phyloP scores from a whole-genome alignment of 352 stramenopile genomes.

The Elongisporangium prolatum region DNA sequence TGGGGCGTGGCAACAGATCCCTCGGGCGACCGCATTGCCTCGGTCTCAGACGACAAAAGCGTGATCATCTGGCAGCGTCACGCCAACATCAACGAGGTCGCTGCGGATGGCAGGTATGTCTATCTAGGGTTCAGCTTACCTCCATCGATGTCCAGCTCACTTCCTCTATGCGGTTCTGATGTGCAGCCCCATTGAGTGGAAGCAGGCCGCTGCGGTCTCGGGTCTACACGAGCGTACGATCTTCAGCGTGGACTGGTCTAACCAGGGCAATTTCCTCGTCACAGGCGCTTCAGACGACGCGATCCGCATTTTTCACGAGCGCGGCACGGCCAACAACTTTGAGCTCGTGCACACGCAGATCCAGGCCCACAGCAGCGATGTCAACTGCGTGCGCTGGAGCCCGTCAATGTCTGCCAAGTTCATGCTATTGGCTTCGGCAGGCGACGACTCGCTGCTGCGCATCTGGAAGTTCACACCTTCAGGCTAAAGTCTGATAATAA shows the following conservation, averaged over 20 bases:
- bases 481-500: background rate
- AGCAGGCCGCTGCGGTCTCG: conserved; percentile 70
- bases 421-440: conserved; percentile 60
- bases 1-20: conserved; percentile 89
- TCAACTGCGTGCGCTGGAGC: conserved; percentile 83
- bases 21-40: conserved; percentile 76
- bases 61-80: conserved; percentile 93
- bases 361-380: conserved; percentile 62
- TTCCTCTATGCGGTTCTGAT: background rate
- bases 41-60: conserved; percentile 88
- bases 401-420: conserved; percentile 25
- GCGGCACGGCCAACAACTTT: conserved; percentile 26
- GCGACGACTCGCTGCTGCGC: conserved; percentile 57
- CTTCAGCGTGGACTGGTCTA: conserved; percentile 92
- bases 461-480: conserved; percentile 57
- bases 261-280: conserved; percentile 80
- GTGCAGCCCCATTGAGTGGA: conserved; percentile 76
- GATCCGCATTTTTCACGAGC: conserved; percentile 79
- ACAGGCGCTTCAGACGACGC: conserved; percentile 90
- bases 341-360: conserved; percentile 59
- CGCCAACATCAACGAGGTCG: conserved; percentile 41
- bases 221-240: conserved; percentile 88
- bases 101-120: conserved; percentile 40
- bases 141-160: background rate
- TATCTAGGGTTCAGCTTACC: background rate